Evolutionary conservation across 768 basidiomycete species (phyloP).

Genomic region (Calocybe cyanea): DNA sequence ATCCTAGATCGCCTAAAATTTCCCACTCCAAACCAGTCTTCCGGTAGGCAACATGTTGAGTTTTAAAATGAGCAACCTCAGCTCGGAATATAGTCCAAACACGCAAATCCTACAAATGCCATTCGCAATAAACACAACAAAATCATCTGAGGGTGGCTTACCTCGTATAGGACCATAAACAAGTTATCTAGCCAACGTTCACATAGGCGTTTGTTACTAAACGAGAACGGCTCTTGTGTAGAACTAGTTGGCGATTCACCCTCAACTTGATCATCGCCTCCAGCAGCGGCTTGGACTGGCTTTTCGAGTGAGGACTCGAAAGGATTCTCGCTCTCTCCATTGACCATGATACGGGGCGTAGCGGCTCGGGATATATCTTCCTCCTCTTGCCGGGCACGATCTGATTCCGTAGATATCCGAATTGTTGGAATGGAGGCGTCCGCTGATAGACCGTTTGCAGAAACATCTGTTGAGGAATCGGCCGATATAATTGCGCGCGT

Average conservation of each 20-base stretch:
- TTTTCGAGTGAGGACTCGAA: conserved; percentile 33
- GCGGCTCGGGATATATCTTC: conserved; percentile 13
- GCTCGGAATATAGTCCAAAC: conserved; percentile 99
- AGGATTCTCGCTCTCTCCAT: conserved; percentile 30
- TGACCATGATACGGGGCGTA: conserved; percentile 21
- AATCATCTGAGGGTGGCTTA: conserved; percentile 28
- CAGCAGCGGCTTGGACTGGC: conserved; percentile 50
- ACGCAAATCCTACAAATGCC: conserved; percentile 92
- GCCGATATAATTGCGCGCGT: conserved; percentile 56
- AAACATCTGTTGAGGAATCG: conserved; percentile 22
- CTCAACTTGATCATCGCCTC: conserved; percentile 38
- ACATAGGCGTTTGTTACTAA: conserved; percentile 94
- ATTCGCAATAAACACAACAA: conserved; percentile 1
- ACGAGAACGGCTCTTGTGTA: conserved; percentile 71
- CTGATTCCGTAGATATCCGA: conserved; percentile 70
- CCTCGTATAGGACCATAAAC: conserved; percentile 98
- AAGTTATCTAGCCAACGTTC: conserved; percentile 97
- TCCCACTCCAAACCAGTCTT: conserved; percentile 99
- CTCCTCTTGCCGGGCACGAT: conserved; percentile 40
- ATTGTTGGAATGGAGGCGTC: conserved; percentile 54
- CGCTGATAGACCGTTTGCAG: conserved; percentile 18
- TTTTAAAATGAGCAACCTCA: conserved; percentile 98
- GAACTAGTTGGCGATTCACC: conserved; percentile 31
- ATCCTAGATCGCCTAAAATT: conserved; percentile 90
- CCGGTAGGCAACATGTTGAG: conserved; percentile 95